Evolutionary conservation across 1,139 yeast species (phyloP).

Genomic region (Dujonia santamariae): DNA sequence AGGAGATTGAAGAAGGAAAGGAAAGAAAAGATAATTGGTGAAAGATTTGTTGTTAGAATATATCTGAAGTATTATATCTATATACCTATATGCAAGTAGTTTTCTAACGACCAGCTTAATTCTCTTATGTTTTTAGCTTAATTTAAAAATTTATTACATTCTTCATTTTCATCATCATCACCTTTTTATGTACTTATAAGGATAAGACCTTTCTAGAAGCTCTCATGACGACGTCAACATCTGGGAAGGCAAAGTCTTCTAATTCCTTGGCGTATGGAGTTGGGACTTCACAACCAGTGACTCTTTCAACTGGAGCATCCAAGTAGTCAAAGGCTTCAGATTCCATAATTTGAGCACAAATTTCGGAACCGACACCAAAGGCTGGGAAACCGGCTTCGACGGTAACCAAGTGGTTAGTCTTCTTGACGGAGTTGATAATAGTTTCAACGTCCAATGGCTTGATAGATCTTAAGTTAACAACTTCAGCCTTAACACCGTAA

Average conservation of each 20-base stretch:
- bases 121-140: too few relatives aligned
- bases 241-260: constrained; percentile 99
- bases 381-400: constrained; percentile 99
- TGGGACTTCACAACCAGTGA: constrained; percentile 99
- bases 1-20: too few relatives aligned
- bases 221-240: constrained; percentile 83
- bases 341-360: constrained; percentile 97
- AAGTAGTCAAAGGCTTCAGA: constrained; percentile 97
- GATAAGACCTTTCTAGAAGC: constrained; percentile 90
- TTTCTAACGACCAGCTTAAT: too few relatives aligned
- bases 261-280: constrained; percentile 96
- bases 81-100: too few relatives aligned
- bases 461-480: constrained; percentile 91
- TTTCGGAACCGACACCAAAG: constrained; percentile 98
- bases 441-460: constrained; percentile 93
- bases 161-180: too few relatives aligned
- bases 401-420: constrained; percentile 94
- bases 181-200: constrained; percentile 35
- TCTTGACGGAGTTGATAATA: constrained; percentile 84
- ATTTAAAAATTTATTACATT: not conserved
- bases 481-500: constrained; percentile 89
- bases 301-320: constrained; percentile 98
- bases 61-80: too few relatives aligned
- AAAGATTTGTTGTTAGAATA: too few relatives aligned
- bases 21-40: too few relatives aligned